Evolutionary conservation across 345 rosid species (phyloP), one percentile per base, ranked within the genome.

Genomic region (Heritiera littoralis): DNA sequence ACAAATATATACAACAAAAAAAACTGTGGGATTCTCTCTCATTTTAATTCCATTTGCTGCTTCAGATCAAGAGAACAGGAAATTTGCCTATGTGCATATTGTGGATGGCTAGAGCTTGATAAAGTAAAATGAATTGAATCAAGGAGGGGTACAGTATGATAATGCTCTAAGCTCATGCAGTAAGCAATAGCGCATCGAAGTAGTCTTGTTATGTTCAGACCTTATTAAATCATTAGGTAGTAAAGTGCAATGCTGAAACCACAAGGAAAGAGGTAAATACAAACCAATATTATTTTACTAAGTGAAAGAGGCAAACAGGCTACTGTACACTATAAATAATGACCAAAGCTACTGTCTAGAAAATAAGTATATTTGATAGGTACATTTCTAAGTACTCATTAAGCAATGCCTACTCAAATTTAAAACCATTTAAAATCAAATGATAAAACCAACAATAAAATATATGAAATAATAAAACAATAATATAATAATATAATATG

Each of bases 401-500:
- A 66, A 51, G 46, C 60, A n/a, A 49, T 51, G 20, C 73, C 80
- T 52, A 40, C 65, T 77, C 52, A 35, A 23, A 52, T 55, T 55
- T 52, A 77, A 30, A 28, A 46, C 23, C 48, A 45, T 58, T 45
- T 17, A 69, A 73, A 73, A 77, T 28, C 4, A 54, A 54, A 75
- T 18, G 17, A 55, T 12, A 64, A 43, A 85, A 48, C 54, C 3
- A 75, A 55, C 20, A 61, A 48, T 61, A 18, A 45, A 20, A 54
- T 20, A n/a, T 55, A 6, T 60, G 17, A 30, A 54, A 6, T 5
- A 14, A 23, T 23, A 23, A 23, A 23, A 23, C 28, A 23, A 23
- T 23, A 23, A 23, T 23, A 23, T 23, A 64, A 65, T 10, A 59
- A 59, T 77, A 23, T 43, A 74, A 64, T 52, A 81, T 45, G 54